A percentile compares a stretch with the other conserved stretches of the same genome.
phyloP scores from a whole-genome alignment of 371 early-diverging fungal genomes.

The Mucor irregularis region DNA sequence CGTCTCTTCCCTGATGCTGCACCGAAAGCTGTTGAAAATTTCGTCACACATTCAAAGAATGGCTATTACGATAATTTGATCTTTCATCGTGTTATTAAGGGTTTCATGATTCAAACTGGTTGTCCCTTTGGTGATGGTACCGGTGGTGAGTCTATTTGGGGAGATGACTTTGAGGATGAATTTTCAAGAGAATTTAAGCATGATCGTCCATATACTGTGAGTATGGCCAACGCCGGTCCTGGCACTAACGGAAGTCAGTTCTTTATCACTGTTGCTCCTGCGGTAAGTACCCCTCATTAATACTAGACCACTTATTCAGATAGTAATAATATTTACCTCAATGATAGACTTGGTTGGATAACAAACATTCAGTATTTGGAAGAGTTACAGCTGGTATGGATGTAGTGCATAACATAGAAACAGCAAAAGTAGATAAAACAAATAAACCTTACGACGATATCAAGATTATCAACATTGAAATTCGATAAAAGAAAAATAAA shows the following conservation, averaged over 20 bases:
- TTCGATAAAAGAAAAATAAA: slow-evolving; percentile 44
- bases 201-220: slow-evolving; percentile 87
- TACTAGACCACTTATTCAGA: too few relatives aligned
- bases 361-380: slow-evolving; percentile 97
- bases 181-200: slow-evolving; percentile 79
- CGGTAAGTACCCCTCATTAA: slow-evolving; percentile 51
- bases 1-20: slow-evolving; percentile 84
- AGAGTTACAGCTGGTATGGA: slow-evolving; percentile 93
- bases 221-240: slow-evolving; percentile 98
- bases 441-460: slow-evolving; percentile 82
- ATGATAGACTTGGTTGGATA: slow-evolving; percentile 88
- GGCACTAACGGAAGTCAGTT: slow-evolving; percentile 95
- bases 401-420: slow-evolving; percentile 89
- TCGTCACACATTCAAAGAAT: slow-evolving; percentile 79
- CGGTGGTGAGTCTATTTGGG: slow-evolving; percentile 96
- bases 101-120: slow-evolving; percentile 91
- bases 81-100: slow-evolving; percentile 92
- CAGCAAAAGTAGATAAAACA: slow-evolving; percentile 69
- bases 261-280: slow-evolving; percentile 94
- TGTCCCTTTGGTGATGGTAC: slow-evolving; percentile 92
- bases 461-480: slow-evolving; percentile 69
- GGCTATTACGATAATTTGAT: slow-evolving; percentile 74
- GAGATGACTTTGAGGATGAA: slow-evolving; percentile 95
- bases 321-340: too few relatives aligned
- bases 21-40: slow-evolving; percentile 94